A percentile compares a stretch with the other conserved stretches of the same genome.
phyloP scores from a whole-genome alignment of 139 green algal species.

The Deuterostichococcus epilithicus region DNA sequence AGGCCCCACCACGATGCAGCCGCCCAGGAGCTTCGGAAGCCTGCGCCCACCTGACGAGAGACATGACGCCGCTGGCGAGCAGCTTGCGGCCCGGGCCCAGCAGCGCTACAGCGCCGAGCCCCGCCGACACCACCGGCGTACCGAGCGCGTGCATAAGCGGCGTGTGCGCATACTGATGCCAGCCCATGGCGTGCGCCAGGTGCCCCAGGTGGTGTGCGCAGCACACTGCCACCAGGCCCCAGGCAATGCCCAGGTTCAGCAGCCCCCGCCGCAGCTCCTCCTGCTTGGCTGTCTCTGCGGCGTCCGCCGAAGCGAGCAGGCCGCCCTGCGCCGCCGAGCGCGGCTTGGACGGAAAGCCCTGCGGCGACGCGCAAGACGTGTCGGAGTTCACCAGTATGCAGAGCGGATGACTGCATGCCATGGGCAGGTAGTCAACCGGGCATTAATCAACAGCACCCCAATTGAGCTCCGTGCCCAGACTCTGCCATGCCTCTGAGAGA shows the following conservation, averaged over 20 bases:
- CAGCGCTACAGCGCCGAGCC: constrained; percentile 71
- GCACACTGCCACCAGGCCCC: constrained; percentile 73
- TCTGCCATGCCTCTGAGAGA: neutral
- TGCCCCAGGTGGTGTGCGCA: constrained; percentile 82
- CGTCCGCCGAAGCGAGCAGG: constrained; percentile 27
- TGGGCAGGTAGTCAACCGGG: no score
- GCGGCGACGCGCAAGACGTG: neutral
- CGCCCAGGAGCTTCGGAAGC: neutral
- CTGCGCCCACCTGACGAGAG: constrained; percentile 38
- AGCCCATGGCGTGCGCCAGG: constrained; percentile 50
- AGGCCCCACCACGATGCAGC: no score
- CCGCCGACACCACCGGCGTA: constrained; percentile 51
- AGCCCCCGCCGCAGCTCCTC: constrained; percentile 50
- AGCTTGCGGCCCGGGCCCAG: constrained; percentile 72
- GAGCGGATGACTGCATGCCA: no score
- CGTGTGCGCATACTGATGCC: constrained; percentile 50
- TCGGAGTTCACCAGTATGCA: no score
- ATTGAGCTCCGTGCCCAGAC: neutral
- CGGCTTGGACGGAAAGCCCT: constrained; percentile 69
- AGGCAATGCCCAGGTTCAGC: constrained; percentile 64
- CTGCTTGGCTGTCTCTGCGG: constrained; percentile 27
- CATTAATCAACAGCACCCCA: no score
- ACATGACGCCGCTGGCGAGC: constrained; percentile 62
- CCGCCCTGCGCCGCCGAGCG: constrained; percentile 17
- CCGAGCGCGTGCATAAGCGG: constrained; percentile 58